A percentile compares a stretch with the other conserved stretches of the same genome.
Evolutionary conservation across 2,329 filamentous ascomycete species (phyloP).

Genomic region (Ambrosiella cleistominuta): DNA sequence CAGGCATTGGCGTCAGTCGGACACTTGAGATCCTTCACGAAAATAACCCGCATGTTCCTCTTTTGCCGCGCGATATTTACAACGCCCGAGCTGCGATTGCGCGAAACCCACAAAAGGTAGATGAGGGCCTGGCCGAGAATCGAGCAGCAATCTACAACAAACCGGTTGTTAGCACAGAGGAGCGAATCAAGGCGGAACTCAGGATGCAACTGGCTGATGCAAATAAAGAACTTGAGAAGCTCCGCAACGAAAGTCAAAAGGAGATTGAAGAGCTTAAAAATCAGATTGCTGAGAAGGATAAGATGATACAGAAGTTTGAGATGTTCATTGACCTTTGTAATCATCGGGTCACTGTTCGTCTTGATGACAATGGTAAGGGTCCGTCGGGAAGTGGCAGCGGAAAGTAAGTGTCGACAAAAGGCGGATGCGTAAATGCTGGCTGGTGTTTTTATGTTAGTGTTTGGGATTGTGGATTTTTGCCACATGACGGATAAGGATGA

Average conservation of each 20-base stretch:
- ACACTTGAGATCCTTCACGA: slow-evolving; percentile 48
- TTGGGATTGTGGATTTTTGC: neutral
- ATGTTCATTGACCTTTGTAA: slow-evolving; percentile 57
- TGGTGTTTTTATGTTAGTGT: neutral
- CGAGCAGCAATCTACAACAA: slow-evolving; percentile 50
- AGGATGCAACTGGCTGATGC: slow-evolving; percentile 41
- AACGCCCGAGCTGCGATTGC: slow-evolving; percentile 51
- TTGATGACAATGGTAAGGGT: slow-evolving; percentile 20
- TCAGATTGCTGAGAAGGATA: slow-evolving; percentile 44
- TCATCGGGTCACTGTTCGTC: slow-evolving; percentile 44
- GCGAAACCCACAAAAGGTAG: slow-evolving; percentile 45
- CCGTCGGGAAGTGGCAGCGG: slow-evolving; percentile 10
- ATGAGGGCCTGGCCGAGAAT: slow-evolving; percentile 40
- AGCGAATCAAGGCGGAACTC: slow-evolving; percentile 44
- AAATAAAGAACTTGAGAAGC: slow-evolving; percentile 36
- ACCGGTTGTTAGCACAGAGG: slow-evolving; percentile 43
- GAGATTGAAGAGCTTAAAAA: slow-evolving; percentile 40
- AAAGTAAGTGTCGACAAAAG: slow-evolving; percentile 2
- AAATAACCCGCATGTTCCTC: slow-evolving; percentile 44
- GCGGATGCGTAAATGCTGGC: neutral
- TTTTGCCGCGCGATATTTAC: slow-evolving; percentile 48
- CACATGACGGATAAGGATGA: neutral
- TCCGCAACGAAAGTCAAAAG: slow-evolving; percentile 38
- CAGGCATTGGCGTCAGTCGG: slow-evolving; percentile 46
- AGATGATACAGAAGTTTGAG: slow-evolving; percentile 45